phyloP scores from a whole-genome alignment of 192 early-diverging fungal species.

The Lobosporangium transversale region DNA sequence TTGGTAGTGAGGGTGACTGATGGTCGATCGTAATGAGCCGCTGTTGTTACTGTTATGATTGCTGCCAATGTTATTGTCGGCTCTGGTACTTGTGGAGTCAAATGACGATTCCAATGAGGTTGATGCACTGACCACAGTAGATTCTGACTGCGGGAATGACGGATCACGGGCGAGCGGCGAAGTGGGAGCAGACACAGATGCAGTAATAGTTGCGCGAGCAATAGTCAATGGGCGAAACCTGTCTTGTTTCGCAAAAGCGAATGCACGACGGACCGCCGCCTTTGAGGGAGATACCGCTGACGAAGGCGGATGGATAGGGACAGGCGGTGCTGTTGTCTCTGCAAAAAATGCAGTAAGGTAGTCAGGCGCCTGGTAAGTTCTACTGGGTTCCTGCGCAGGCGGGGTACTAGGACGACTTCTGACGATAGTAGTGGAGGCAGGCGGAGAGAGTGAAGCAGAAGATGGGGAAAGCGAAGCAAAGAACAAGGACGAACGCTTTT shows the following conservation, averaged over 20 bases:
- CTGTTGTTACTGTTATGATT: conserved; percentile 6
- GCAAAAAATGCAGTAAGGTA: conserved; percentile 50
- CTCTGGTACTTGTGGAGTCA: background rate
- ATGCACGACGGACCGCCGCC: background rate
- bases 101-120: too few species aligned
- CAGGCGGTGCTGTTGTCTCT: too few species aligned
- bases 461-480: conserved; percentile 21
- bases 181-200: background rate
- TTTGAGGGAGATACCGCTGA: too few species aligned
- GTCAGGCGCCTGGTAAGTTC: conserved; percentile 29
- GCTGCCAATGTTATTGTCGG: conserved; percentile 2
- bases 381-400: background rate
- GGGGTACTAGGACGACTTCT: background rate
- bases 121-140: too few species aligned
- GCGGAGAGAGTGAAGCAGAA: conserved; percentile 2
- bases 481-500: conserved; percentile 19
- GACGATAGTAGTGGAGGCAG: background rate
- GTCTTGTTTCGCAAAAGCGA: conserved; percentile 18
- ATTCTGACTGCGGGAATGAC: background rate
- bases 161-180: background rate
- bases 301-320: too few species aligned
- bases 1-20: conserved; percentile 6
- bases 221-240: conserved; percentile 30
- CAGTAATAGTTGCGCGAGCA: background rate
- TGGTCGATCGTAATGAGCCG: background rate